A percentile compares a stretch with the other conserved stretches of the same genome.
Conservation (phyloP, 2,329 filamentous ascomycete species). For the Metarhizium rileyi region DNA sequence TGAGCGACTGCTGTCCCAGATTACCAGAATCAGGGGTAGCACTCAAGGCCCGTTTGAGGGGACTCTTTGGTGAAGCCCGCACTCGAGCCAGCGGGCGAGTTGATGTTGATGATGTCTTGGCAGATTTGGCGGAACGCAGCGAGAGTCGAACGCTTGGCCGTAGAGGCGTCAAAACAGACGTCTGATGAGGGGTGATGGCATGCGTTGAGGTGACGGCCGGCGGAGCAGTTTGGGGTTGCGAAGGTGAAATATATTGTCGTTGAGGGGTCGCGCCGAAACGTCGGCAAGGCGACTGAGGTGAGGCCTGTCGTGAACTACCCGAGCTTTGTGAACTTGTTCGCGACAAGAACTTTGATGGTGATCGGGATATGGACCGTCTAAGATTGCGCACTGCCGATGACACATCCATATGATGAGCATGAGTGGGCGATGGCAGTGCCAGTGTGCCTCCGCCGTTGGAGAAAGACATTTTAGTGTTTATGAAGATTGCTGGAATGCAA, state of each 20-base stretch:
- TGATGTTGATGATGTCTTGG: conserved; percentile 43
- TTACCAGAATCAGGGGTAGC: conserved; percentile 65
- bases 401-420: conserved; percentile 72
- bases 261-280: conserved; percentile 29
- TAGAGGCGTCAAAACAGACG: conserved; percentile 54
- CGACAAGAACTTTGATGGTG: conserved; percentile 78
- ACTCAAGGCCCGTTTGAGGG: conserved; percentile 66
- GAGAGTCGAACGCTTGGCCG: conserved; percentile 58
- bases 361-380: conserved; percentile 79
- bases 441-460: conserved; percentile 61
- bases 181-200: conserved; percentile 22
- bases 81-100: conserved; percentile 45
- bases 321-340: conserved; percentile 38
- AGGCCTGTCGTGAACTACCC: conserved; percentile 34
- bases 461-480: conserved; percentile 42
- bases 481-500: conserved; percentile 16
- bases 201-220: conserved; percentile 21
- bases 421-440: conserved; percentile 78
- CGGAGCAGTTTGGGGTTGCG: conserved; percentile 25
- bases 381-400: conserved; percentile 74
- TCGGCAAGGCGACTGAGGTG: conserved; percentile 44
- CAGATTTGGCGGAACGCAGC: conserved; percentile 51
- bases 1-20: conserved; percentile 38
- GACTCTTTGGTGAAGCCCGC: conserved; percentile 69
- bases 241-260: conserved; percentile 21